Evolutionary conservation across 345 rosid species (phyloP), one percentile per base, ranked within the genome.

Genomic region (Eucalyptus pauciflora): DNA sequence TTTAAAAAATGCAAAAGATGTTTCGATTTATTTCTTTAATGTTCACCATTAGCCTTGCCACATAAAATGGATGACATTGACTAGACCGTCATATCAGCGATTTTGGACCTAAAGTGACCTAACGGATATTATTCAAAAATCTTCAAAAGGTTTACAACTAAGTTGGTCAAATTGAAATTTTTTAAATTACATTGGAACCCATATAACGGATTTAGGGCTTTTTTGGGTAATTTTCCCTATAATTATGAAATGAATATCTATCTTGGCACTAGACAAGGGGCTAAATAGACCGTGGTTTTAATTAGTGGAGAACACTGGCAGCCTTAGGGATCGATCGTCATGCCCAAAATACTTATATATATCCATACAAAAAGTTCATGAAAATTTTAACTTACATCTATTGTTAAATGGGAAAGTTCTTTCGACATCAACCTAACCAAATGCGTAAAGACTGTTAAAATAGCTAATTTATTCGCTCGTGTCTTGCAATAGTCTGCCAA

Each of bases 41-140:
- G 22, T 69, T 9, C 13, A 5, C 24, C 45, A 5, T 69, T 10
- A 18, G 13, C 2, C 13, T 17, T 69, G 4, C 2, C 12, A 69
- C 24, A 10, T 8, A 69, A 3, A 22, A 69, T 0, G 2, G 4
- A 3, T 10, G 3, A 5, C 3, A 43, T 4, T 69, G 22, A 69
- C 1, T 16, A 69, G 4, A 69, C 0, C 0, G 1, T 9, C 24
- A 33, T 6, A 10, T 69, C 0, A 17, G 1, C 7, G 6, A 69
- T 69, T 69, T 67, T 16, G 3, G 20, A 7, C 80, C 20, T 33
- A 69, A 5, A 69, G 43, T 33, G 24, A 29, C 12, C 13, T 9
- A 37, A 69, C 0, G 1, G 1, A n/a, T 14, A n/a, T 14, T 16
- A 67, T n/a, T n/a, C 0, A 67, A n/a, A n/a, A 67, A 7, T 67